Conservation (phyloP, 805 yeast genomes). For the Yamadazyma kitorensis region DNA sequence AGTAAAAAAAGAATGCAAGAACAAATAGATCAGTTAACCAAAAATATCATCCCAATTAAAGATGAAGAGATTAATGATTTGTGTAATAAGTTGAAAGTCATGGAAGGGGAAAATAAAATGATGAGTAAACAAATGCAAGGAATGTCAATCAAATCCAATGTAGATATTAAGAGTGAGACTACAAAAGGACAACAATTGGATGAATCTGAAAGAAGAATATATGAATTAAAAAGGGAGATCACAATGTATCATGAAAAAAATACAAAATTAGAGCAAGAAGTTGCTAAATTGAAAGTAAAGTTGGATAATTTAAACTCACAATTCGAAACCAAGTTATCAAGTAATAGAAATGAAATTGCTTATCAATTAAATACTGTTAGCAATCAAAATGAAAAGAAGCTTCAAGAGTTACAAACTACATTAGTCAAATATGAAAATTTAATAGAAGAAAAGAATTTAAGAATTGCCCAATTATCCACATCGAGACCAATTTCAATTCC, state of each 20-base stretch:
- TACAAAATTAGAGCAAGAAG: slow-evolving; percentile 15
- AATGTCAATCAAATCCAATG: too few species aligned
- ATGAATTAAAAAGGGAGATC: slow-evolving; percentile 16
- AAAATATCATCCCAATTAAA: slow-evolving; percentile 19
- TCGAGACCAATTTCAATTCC: slow-evolving; percentile 41
- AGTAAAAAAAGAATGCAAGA: not conserved
- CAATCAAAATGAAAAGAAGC: slow-evolving; percentile 30
- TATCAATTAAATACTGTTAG: slow-evolving; percentile 22
- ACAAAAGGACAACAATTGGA: not conserved
- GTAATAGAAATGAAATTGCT: slow-evolving; percentile 25
- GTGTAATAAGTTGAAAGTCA: slow-evolving; percentile 12
- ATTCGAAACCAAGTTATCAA: slow-evolving; percentile 21
- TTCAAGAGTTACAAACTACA: slow-evolving; percentile 30
- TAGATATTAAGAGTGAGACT: not conserved
- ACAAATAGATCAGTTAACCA: slow-evolving; percentile 12
- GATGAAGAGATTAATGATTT: slow-evolving; percentile 20
- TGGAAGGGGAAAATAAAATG: slow-evolving; percentile 10
- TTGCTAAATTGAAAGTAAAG: slow-evolving; percentile 13
- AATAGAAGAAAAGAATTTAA: slow-evolving; percentile 35
- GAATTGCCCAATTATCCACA: slow-evolving; percentile 32
- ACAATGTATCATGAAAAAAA: slow-evolving; percentile 19
- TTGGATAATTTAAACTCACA: slow-evolving; percentile 16
- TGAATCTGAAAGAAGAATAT: too few species aligned
- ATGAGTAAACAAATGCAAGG: too few species aligned
- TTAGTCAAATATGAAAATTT: slow-evolving; percentile 31